Percentiles rank a stretch among this genome's conserved stretches.
phyloP scores from a whole-genome alignment of 2,329 filamentous ascomycete genomes.

The Talaromyces sp. region DNA sequence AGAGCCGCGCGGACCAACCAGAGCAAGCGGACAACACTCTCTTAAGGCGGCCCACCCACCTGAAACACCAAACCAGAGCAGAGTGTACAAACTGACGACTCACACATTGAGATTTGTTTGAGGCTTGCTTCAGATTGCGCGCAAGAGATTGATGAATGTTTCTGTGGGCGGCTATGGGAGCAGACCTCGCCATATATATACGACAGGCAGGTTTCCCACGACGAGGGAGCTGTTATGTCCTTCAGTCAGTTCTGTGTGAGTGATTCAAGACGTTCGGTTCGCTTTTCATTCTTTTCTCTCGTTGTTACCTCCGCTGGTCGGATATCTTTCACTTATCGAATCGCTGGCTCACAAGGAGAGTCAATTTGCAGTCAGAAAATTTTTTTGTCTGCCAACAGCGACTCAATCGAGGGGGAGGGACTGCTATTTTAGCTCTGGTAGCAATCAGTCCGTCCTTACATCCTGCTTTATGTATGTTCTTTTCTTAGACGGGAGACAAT shows the following conservation, averaged over 20 bases:
- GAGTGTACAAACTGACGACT: conserved; percentile 16
- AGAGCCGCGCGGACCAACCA: conserved; percentile 13
- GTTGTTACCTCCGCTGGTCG: conserved; percentile 14
- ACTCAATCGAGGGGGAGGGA: too few species aligned
- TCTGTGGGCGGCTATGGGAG: conserved; percentile 10
- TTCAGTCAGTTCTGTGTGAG: background rate
- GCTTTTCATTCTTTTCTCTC: conserved; percentile 2
- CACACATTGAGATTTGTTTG: conserved; percentile 12
- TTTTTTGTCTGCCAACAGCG: too few species aligned
- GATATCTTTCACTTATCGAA: background rate
- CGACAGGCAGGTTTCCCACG: background rate
- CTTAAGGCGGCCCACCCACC: background rate
- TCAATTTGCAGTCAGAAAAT: background rate
- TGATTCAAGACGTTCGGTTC: background rate
- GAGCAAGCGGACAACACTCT: background rate
- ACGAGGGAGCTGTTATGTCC: background rate
- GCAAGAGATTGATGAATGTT: conserved; percentile 4
- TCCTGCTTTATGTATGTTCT: too few species aligned
- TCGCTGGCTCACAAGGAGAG: background rate
- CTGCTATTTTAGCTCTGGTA: conserved; percentile 7
- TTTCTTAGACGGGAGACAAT: too few species aligned
- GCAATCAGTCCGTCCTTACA: background rate
- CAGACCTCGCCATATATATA: conserved; percentile 13
- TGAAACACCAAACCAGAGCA: conserved; percentile 13
- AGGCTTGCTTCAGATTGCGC: conserved; percentile 20